phyloP scores from a whole-genome alignment of 2,329 filamentous ascomycete species.

The Furcasterigmium sp. region DNA sequence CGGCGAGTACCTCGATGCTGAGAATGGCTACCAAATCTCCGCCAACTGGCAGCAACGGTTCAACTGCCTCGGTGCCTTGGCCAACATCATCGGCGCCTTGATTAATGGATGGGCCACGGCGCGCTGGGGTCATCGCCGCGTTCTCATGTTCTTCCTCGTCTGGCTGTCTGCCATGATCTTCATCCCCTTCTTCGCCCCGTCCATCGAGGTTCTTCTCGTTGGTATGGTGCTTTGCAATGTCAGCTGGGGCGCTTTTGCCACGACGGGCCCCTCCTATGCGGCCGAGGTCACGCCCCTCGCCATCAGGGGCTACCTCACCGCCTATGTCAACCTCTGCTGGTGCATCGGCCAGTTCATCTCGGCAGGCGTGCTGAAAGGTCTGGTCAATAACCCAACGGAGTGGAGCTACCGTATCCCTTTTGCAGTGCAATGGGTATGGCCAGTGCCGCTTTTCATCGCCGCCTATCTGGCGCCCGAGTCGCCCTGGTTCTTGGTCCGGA shows the following conservation, averaged over 20 bases:
- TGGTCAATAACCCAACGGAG: slow-evolving; percentile 24
- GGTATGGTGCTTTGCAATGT: slow-evolving; percentile 41
- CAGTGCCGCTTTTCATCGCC: slow-evolving; percentile 24
- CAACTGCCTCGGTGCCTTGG: slow-evolving; percentile 26
- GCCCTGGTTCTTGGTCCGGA: slow-evolving; percentile 29
- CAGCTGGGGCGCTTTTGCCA: slow-evolving; percentile 40
- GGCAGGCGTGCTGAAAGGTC: slow-evolving; percentile 31
- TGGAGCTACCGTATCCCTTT: slow-evolving; percentile 36
- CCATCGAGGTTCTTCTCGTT: slow-evolving; percentile 33
- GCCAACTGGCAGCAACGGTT: slow-evolving; percentile 48
- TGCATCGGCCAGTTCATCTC: slow-evolving; percentile 36
- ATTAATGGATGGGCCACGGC: slow-evolving; percentile 35
- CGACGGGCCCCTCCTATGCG: slow-evolving; percentile 35
- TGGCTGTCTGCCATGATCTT: slow-evolving; percentile 39
- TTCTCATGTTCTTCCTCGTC: slow-evolving; percentile 35
- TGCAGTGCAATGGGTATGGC: slow-evolving; percentile 34
- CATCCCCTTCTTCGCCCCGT: slow-evolving; percentile 42
- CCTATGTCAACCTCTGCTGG: slow-evolving; percentile 35
- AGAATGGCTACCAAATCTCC: slow-evolving; percentile 38
- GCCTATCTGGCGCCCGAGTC: slow-evolving; percentile 29
- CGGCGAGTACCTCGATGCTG: slow-evolving; percentile 25
- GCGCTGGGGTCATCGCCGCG: slow-evolving; percentile 36
- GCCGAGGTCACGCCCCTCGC: slow-evolving; percentile 36
- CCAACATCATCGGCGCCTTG: slow-evolving; percentile 32
- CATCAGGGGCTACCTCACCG: slow-evolving; percentile 35